Base-by-base conservation (phyloP, 805 yeast genomes). In the Candida mattraensis region DNA sequence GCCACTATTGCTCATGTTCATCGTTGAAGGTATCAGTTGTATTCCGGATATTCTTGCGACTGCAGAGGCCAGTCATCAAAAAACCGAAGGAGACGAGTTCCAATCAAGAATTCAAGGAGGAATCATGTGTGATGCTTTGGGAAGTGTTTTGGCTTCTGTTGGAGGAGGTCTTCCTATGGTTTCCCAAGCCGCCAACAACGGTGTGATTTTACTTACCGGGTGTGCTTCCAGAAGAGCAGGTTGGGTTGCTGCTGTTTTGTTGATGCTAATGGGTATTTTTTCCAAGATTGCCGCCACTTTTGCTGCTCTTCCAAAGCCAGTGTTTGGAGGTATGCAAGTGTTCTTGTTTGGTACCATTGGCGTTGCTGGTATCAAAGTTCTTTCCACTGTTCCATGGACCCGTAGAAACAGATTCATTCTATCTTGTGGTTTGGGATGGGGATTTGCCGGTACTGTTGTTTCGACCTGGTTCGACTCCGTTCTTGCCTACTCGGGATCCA, bases 41-140 rank as follows among this genome's bases (percentile, higher is more conserved):
- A 83, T 85, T 51, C 93, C 93, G 50, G 94, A 85, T 56, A 78
- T 85, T 53, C 80, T 89, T n/a, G 91, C 94, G 13, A 83, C 93
- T 20, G 79, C 85, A 33, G 95, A 85, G 54, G 94, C 85, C 7
- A 80, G 88, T 11, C 67, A 87, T 40, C 66, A 79, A 45, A 81
- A 78, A 35, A 87, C 83, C 32, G 86, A 80, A 50, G 94, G 93
- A 42, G 76, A 70, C 28, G 58, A 70, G 21, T 84, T 79, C 56
- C 91, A 85, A 47, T 74, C 85, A n/a, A 67, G 94, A 54, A 69
- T 85, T 43, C 94, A 86, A 63, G 94, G 95, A 45, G 95, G 93
- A 54, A 69, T 85, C 30, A 68, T 84, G 35, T 85, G 87, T 25
- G 91, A 85, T 56, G 94, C 91, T 12, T 48, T 83, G 44, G 80